Evolutionary conservation across 768 basidiomycete genomes (phyloP), one percentile per base, ranked within the genome.

Genomic region (Xerocomus potaroensis): DNA sequence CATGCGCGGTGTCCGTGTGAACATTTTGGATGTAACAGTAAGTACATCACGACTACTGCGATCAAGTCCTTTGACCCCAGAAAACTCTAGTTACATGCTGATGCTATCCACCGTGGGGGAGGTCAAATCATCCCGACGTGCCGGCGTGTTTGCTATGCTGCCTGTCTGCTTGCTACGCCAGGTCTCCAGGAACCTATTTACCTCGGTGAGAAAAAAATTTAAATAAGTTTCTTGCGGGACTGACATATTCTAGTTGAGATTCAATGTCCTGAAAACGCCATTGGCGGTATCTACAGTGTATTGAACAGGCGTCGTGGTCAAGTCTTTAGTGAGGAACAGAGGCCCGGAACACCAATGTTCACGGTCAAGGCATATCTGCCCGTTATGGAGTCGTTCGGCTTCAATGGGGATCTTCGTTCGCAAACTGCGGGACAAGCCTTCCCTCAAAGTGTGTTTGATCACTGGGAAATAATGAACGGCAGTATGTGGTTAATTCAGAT

Each of bases 31-130:
- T 80, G 94, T 96, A 50, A 93, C 91, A 53, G 91, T 89, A 71
- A 54, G 83, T 70, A 36, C 26, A 59, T 54, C 31, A 29, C 15
- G 26, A 37, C 14, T 39, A 10, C 33, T 10, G 8, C 6, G 43
- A 10, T 14, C 34, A 11, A 11, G n/a, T 8, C 11, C 21, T 22
- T 32, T 49, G 22, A 47, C 38, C 39, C 24, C 34, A 27, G 4
- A 40, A 35, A 3, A 33, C 35, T 51, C 4, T 63, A 92, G 89
- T 79, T 99, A 45, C 96, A 99, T 72, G 77, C 96, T 65, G 95
- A 99, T 78, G 94, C 95, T 54, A 98, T 99, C 67, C 96, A 99
- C 72, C 89, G 95, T 77, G 95, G 96, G 69, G 94, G 94, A 76
- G 95, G 95, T 71, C 91, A 99, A 71, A 79, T 98, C 62, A 97